Percentiles rank a stretch among this genome's conserved stretches.
phyloP scores from a whole-genome alignment of 768 basidiomycete genomes.

The Kwoniella bestiolae region DNA sequence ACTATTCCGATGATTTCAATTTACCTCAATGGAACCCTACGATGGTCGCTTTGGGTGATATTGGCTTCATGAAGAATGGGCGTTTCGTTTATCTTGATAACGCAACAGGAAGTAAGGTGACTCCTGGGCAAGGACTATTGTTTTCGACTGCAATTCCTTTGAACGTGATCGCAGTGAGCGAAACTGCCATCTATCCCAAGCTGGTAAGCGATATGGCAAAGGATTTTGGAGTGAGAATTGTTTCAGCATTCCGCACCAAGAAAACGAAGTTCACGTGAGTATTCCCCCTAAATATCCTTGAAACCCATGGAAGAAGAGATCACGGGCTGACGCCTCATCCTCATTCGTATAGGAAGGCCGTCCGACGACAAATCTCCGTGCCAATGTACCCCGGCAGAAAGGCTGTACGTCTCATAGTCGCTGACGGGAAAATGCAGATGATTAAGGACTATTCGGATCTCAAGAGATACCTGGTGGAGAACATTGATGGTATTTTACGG shows the following conservation, averaged over 20 bases:
- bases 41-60: neutral
- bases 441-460: conserved; percentile 68
- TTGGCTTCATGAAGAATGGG: conserved; percentile 9
- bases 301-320: too few species aligned
- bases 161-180: neutral
- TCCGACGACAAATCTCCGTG: conserved; percentile 64
- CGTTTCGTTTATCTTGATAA: conserved; percentile 1
- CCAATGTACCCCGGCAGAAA: conserved; percentile 70
- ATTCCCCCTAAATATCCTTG: neutral
- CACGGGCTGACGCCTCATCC: neutral
- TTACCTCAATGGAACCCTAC: conserved; percentile 12
- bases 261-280: conserved; percentile 39
- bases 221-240: conserved; percentile 55
- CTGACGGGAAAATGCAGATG: conserved; percentile 71
- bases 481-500: conserved; percentile 67
- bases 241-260: conserved; percentile 63
- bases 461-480: conserved; percentile 73
- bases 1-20: conserved; percentile 9
- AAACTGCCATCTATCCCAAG: conserved; percentile 31
- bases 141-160: neutral
- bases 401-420: conserved; percentile 69
- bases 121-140: neutral
- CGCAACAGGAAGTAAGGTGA: neutral
- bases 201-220: conserved; percentile 50
- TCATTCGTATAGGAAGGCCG: conserved; percentile 60